Evolutionary conservation across 441 rosid species (phyloP), one percentile per base, ranked within the genome.

Genomic region (Croton laevigatus): DNA sequence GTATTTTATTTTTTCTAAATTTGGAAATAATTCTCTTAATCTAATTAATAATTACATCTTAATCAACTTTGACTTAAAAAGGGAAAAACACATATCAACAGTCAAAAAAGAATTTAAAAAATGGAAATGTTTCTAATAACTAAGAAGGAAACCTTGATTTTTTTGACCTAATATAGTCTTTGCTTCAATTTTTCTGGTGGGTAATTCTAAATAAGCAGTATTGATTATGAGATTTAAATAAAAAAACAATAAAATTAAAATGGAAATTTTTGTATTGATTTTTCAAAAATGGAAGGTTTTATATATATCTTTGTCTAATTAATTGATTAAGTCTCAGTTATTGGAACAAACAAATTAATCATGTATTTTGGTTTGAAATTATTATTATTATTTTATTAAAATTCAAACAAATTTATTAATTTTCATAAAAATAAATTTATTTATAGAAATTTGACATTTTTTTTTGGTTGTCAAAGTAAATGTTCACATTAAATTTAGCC

Each of bases 81-180:
- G 13, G n/a, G 13, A 9, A 3, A 27, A 5, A 58, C 6, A 32
- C 5, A 27, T 8, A 58, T n/a, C n/a, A 36, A 16, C 19, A 52
- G 32, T 27, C 32, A 3, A 12, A 32, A 3, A 59, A 1, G 4
- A 49, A 49, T 14, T 4, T 3, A 14, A 49, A 16, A 16, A 49
- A 49, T 12, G 53, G 53, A 49, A 3, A 49, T 5, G 7, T 49
- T 49, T 0, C 17, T 4, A n/a, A n/a, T 52, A 59, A 2, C 6
- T n/a, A 7, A 60, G 27, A 60, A 60, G 11, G 46, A 60, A 60
- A 60, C 17, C 64, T 60, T 36, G n/a, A n/a, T 17, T 59, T 34
- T n/a, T 27, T 59, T 17, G 19, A 59, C 19, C 38, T 12, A 13
- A 59, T 19, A 3, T 60, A 0, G 16, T 60, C 4, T 36, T 60